These are phyloP conservation scores for Coccinonectria pachysandricola DNA, from an alignment of 2,329 filamentous ascomycete genomes.

Conservation along the genomic window DNA sequence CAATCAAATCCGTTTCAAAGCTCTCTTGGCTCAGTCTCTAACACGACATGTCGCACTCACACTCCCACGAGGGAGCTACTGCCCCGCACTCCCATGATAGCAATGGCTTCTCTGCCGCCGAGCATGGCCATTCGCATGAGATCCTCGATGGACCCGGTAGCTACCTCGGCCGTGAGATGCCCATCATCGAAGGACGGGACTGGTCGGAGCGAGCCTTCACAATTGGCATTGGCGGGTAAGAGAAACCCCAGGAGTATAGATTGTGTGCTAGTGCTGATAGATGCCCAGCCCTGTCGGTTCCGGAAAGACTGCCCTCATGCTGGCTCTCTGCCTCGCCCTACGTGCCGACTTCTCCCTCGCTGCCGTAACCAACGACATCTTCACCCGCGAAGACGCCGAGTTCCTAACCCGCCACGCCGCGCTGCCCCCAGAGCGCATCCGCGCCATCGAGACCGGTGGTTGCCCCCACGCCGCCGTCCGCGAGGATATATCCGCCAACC, in stretches of 20 bases:
- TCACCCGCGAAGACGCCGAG: constrained; percentile 95
- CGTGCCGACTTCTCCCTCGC: constrained; percentile 77
- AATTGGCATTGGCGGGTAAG: constrained; percentile 92
- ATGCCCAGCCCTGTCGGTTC: constrained; percentile 92
- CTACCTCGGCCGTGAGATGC: constrained; percentile 84
- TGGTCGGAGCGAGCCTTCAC: constrained; percentile 90
- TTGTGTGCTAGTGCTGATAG: no score
- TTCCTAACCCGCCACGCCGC: constrained; percentile 85
- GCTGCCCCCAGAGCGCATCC: constrained; percentile 72
- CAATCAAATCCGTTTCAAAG: no score
- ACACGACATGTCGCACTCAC: constrained; percentile 28
- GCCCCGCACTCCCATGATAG: constrained; percentile 46
- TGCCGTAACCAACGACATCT: constrained; percentile 97
- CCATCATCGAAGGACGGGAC: constrained; percentile 75
- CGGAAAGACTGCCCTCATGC: constrained; percentile 95
- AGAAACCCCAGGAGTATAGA: not conserved
- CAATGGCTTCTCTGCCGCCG: constrained; percentile 40
- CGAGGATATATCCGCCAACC: constrained; percentile 91
- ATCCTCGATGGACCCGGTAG: constrained; percentile 90
- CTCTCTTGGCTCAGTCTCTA: not conserved
- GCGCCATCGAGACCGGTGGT: constrained; percentile 93
- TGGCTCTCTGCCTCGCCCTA: constrained; percentile 77
- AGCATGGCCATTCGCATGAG: constrained; percentile 93
- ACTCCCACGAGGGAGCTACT: constrained; percentile 46
- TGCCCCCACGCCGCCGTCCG: constrained; percentile 95